Conservation (phyloP, 2,329 filamentous ascomycete species). For the Cytospora mali region DNA sequence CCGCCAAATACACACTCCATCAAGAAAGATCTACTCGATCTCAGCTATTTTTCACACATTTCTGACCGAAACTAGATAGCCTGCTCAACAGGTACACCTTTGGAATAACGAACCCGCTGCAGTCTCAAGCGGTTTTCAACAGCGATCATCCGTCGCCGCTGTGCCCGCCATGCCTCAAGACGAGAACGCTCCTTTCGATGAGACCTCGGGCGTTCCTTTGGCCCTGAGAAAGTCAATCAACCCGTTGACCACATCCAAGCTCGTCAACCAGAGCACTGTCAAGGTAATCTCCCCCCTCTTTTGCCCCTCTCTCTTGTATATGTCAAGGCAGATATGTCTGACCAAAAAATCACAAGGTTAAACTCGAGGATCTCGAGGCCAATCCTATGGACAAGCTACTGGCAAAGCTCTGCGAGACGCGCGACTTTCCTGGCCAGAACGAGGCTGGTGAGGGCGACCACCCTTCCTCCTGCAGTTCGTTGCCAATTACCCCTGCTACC, state of each 20-base stretch:
- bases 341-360: constrained; percentile 41
- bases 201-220: neutral
- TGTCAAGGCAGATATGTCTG: constrained; percentile 27
- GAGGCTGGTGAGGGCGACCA: constrained; percentile 70
- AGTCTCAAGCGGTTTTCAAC: constrained; percentile 8
- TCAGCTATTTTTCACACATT: constrained; percentile 26
- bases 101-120: constrained; percentile 21
- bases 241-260: constrained; percentile 55
- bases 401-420: constrained; percentile 45
- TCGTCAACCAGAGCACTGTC: constrained; percentile 56
- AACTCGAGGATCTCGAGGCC: constrained; percentile 47
- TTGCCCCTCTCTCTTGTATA: neutral
- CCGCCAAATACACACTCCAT: constrained; percentile 10
- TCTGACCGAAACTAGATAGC: constrained; percentile 19
- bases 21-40: constrained; percentile 25
- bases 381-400: constrained; percentile 72
- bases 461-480: constrained; percentile 57
- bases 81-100: constrained; percentile 14
- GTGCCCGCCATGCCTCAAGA: constrained; percentile 21
- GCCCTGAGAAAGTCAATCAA: constrained; percentile 49
- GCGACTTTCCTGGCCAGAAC: constrained; percentile 56
- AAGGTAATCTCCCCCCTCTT: constrained; percentile 47
- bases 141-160: neutral
- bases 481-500: constrained; percentile 64
- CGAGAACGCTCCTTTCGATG: constrained; percentile 27